Evolutionary conservation across 2,329 filamentous ascomycete species (phyloP).

Genomic region (Amauroascus verrucosus): DNA sequence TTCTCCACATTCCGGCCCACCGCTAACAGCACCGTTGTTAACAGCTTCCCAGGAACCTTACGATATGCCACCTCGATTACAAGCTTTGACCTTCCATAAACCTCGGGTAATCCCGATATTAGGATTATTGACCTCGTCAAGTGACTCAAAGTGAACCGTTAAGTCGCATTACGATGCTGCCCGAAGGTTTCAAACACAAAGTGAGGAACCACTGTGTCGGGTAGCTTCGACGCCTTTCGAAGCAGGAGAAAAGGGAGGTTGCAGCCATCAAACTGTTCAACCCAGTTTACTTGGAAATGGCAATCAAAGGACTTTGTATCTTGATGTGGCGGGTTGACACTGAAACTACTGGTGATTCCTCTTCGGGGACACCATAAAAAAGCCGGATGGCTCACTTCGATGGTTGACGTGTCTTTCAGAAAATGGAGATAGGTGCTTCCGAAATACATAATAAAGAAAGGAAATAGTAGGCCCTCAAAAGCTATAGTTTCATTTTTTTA

Average conservation of each 20-base stretch:
- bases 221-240: conserved; percentile 32
- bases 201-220: conserved; percentile 28
- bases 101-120: conserved; percentile 25
- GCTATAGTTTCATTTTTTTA: conserved; percentile 10
- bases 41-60: conserved; percentile 33
- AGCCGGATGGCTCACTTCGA: too few species aligned
- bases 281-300: conserved; percentile 37
- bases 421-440: too few species aligned
- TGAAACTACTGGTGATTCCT: too few species aligned
- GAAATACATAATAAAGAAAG: neutral
- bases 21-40: conserved; percentile 29
- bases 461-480: neutral
- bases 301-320: too few species aligned
- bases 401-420: too few species aligned
- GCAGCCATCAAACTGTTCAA: conserved; percentile 35
- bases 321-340: too few species aligned
- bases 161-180: conserved; percentile 34
- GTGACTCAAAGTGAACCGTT: conserved; percentile 29
- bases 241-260: conserved; percentile 27
- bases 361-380: too few species aligned
- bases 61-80: neutral
- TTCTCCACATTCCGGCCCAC: conserved; percentile 33
- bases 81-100: conserved; percentile 36
- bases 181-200: conserved; percentile 37
- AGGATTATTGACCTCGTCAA: conserved; percentile 37